Conservation (phyloP, 2,329 filamentous ascomycete species). For the Microdochium trichocladiopsis region DNA sequence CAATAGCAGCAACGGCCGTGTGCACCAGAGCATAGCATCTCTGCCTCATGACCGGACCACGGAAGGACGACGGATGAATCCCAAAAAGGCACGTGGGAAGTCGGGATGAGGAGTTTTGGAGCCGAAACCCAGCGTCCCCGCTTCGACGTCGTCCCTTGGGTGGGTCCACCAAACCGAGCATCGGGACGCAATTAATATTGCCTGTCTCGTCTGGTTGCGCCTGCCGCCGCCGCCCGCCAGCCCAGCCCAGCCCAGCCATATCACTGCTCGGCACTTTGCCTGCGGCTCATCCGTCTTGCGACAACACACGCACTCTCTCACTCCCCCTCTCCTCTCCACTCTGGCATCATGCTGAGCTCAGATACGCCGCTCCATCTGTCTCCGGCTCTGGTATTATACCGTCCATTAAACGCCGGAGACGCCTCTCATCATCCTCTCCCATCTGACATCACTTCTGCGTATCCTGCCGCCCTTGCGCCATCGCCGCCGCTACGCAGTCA, state of each 20-base stretch:
- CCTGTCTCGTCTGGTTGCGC: no score
- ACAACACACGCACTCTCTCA: background rate
- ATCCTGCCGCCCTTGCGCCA: no score
- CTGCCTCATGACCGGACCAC: no score
- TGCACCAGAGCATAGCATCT: no score
- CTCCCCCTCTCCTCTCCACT: background rate
- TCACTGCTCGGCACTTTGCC: background rate
- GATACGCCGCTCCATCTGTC: background rate
- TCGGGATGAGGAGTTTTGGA: background rate
- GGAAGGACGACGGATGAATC: background rate
- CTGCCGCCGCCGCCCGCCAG: no score
- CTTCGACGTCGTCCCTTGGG: background rate
- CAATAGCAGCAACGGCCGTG: no score
- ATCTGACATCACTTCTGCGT: no score
- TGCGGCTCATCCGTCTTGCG: background rate
- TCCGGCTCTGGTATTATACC: background rate
- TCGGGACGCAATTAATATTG: no score
- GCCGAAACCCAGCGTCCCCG: background rate
- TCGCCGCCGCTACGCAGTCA: no score
- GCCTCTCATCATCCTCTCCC: no score
- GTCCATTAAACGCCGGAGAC: no score
- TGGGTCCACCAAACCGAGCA: background rate
- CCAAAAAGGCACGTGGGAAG: background rate
- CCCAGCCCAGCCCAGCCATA: no score
- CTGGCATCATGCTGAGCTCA: background rate